Evolutionary conservation across 192 early-diverging fungal species (phyloP), one percentile per base, ranked within the genome.

Genomic region (Pilaira anomala): DNA sequence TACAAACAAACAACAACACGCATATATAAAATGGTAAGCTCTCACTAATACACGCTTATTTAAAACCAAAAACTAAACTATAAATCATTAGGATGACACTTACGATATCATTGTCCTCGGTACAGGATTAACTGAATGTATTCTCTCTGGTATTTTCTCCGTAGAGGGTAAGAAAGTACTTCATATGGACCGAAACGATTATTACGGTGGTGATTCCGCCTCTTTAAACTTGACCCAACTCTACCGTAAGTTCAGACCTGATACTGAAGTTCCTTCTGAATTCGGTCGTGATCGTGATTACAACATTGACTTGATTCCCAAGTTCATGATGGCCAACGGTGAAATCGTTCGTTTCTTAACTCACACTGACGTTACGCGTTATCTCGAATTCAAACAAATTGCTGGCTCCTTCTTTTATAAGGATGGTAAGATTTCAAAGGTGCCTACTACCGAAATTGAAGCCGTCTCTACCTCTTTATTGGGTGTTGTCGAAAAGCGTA

Each of bases 291-390:
- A 86, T 72, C 87, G 95, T 61, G 96, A 98, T 80, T 99, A 90
- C 79, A 94, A 93, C 79, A 86, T 99, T 54, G 98, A 99, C 77
- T 78, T 98, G 72, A 96, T 99, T 53, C 98, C 98, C 63, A 99
- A 99, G 83, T 99, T 99, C 78, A 92, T 97, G 80, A 98, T 99
- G 96, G 94, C 93, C 26, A 94, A 91, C 56, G 98, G 97, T 53
- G 96, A 96, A 74, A 91, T 99, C 67, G 91, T 98, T 65, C 91
- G 89, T 69, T 95, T 99, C 56, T 86, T 99, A 49, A 91, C 91
- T 68, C 94, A 99, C 80, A 98, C 95, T 41, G 93, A 98, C 67
- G 96, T 99, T 21, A 97, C 96, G 28, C 90, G 93, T 56, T 98
- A 99, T 83, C 83, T 98, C 29, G 95, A 96, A 76, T 98, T 99